Base-by-base conservation (phyloP, 106 monocot genomes). In the Gastrodia elata region DNA sequence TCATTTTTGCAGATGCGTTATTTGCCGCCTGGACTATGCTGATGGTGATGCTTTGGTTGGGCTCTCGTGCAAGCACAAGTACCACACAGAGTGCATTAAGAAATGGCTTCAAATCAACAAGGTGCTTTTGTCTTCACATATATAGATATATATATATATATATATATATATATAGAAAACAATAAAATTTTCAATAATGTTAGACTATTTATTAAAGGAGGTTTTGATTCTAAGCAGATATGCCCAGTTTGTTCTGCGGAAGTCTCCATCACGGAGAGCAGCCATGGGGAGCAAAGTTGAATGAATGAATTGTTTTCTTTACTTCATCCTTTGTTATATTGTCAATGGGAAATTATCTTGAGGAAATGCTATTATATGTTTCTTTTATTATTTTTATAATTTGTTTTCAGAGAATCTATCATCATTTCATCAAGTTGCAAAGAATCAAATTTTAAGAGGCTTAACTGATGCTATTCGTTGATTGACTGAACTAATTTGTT, bases 31-130 rank as follows among this genome's bases (percentile, higher is more conserved):
- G 71, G 96, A 97, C 46, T 97, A 84, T 71, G 96, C 92, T 68
- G 92, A 90, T 73, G 86, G 81, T 11, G 96, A 97, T 33, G 74
- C 84, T 65, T 72, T 97, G 52, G 83, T 83, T 72, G 71, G 81
- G 70, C 96, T 97, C 42, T 75, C 89, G n/a, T 96, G 96, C 90
- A 92, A 90, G 71, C 96, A 97, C 75, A 80, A 67, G 13, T 97
- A 97, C 69, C 96, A 97, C 44, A 68, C 84, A 15, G 92, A 88
- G 42, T 97, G 96, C 74, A 90, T 97, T 76, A 85, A 88, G 42
- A 81, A 85, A 22, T 97, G 96, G 96, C 92, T 97, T 68, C 90
- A 97, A 77, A 93, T 93, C 77, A 97, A 97, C 68, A 97, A 97
- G 96, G 96, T 97, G 71, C 64, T 18, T 67, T n/a, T 38, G n/a